phyloP scores from a whole-genome alignment of 768 basidiomycete genomes.

The Auricularia sp. region DNA sequence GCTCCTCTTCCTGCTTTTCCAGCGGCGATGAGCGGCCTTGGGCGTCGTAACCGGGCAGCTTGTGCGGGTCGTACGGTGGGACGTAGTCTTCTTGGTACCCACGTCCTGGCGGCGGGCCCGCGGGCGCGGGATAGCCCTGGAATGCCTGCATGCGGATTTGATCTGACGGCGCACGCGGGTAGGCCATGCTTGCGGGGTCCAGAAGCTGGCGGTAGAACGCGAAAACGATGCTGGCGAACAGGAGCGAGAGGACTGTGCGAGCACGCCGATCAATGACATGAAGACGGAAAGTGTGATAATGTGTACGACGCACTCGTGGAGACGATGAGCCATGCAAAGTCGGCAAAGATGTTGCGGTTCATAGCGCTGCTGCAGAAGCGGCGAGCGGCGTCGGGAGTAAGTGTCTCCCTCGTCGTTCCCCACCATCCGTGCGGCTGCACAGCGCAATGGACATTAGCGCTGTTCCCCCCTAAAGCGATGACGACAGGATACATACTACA shows the following conservation, averaged over 20 bases:
- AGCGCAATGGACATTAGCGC: too few relatives aligned
- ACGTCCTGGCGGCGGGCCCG: slow-evolving; percentile 2
- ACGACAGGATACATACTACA: slow-evolving; percentile 20
- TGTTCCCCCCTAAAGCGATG: too few relatives aligned
- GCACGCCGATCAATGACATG: background rate
- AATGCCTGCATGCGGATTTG: slow-evolving; percentile 19
- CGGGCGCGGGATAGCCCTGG: slow-evolving; percentile 33
- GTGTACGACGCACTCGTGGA: slow-evolving; percentile 37
- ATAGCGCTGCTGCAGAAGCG: slow-evolving; percentile 45
- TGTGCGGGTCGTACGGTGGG: slow-evolving; percentile 36
- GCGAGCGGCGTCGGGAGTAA: slow-evolving; percentile 6
- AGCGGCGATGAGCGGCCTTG: slow-evolving; percentile 20
- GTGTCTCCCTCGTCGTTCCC: slow-evolving; percentile 30
- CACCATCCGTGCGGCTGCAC: slow-evolving; percentile 37
- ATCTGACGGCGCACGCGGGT: slow-evolving; percentile 11
- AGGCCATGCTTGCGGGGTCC: slow-evolving; percentile 45
- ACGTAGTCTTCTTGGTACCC: slow-evolving; percentile 28
- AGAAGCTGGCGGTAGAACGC: slow-evolving; percentile 65
- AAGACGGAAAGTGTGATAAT: background rate
- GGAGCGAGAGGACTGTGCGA: slow-evolving; percentile 37
- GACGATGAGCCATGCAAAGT: slow-evolving; percentile 54
- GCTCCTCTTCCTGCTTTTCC: slow-evolving; percentile 6
- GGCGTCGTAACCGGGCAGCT: slow-evolving; percentile 17
- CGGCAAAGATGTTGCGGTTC: slow-evolving; percentile 54
- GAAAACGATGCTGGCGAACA: slow-evolving; percentile 61